Conservation (phyloP, 164 flowering plant genomes). For the Stephania cephalantha region DNA sequence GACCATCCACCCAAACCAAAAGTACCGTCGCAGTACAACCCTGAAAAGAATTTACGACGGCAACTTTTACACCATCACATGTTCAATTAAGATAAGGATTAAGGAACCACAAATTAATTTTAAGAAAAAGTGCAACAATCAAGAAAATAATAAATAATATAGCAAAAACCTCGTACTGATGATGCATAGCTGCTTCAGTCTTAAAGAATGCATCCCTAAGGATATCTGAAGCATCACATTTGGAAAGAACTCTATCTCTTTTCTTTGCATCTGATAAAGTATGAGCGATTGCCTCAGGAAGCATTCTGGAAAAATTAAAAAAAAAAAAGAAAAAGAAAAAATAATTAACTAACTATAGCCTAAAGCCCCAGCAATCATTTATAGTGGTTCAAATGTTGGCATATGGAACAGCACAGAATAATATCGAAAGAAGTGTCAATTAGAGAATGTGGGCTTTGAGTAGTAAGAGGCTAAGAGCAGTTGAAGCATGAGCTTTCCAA, state of each 20-base stretch:
- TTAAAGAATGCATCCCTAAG: constrained; percentile 77
- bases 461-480: no score
- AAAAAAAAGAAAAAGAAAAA: background rate
- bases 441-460: background rate
- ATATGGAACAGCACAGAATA: background rate
- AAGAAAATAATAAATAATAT: constrained; percentile 4
- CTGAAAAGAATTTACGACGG: constrained; percentile 38
- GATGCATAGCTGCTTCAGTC: constrained; percentile 73
- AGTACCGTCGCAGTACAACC: constrained; percentile 97
- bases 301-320: constrained; percentile 37
- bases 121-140: background rate
- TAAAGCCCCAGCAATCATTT: background rate
- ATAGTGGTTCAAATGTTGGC: background rate
- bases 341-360: constrained; percentile 2
- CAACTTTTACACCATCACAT: background rate
- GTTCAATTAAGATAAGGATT: background rate
- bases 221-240: constrained; percentile 78
- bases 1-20: constrained; percentile 73
- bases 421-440: background rate
- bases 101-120: background rate
- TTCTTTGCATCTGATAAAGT: constrained; percentile 54
- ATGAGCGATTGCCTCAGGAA: constrained; percentile 61
- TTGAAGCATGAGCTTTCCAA: no score
- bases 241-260: constrained; percentile 59
- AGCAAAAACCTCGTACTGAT: constrained; percentile 76